Conservation (phyloP, 352 stramenopile species). For the Globisporangium carolinianum region DNA sequence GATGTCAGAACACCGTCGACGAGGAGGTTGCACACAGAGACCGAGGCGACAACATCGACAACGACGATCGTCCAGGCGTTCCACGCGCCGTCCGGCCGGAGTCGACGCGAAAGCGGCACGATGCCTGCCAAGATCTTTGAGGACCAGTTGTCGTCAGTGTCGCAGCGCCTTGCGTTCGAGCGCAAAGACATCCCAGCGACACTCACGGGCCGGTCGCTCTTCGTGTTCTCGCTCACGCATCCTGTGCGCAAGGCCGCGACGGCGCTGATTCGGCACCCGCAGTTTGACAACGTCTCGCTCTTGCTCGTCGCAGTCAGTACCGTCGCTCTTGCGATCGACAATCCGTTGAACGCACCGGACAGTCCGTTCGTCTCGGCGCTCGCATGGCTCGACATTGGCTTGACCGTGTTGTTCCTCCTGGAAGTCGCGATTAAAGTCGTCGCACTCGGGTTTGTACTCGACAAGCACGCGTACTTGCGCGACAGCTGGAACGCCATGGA, state of each 20-base stretch:
- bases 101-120: slow-evolving; percentile 15
- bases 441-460: slow-evolving; percentile 62
- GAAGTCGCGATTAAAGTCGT: slow-evolving; percentile 87
- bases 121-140: slow-evolving; percentile 26
- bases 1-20: neutral
- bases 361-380: slow-evolving; percentile 37
- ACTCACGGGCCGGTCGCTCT: slow-evolving; percentile 30
- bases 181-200: slow-evolving; percentile 11
- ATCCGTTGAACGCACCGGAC: slow-evolving; percentile 46
- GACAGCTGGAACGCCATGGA: slow-evolving; percentile 89
- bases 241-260: slow-evolving; percentile 38
- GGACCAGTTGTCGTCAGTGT: slow-evolving; percentile 9
- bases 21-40: neutral
- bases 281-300: slow-evolving; percentile 79
- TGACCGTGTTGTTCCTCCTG: slow-evolving; percentile 83
- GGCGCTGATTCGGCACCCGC: slow-evolving; percentile 40
- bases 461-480: slow-evolving; percentile 61
- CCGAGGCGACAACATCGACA: neutral
- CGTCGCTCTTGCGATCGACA: slow-evolving; percentile 68
- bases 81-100: slow-evolving; percentile 7
- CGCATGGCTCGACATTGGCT: slow-evolving; percentile 47
- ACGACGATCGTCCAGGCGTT: neutral
- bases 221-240: slow-evolving; percentile 40
- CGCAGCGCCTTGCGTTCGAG: neutral
- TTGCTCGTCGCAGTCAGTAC: slow-evolving; percentile 67